These are phyloP conservation scores for Dryas drummondii DNA, from an alignment of 306 rosid species.

Conservation along the genomic window DNA sequence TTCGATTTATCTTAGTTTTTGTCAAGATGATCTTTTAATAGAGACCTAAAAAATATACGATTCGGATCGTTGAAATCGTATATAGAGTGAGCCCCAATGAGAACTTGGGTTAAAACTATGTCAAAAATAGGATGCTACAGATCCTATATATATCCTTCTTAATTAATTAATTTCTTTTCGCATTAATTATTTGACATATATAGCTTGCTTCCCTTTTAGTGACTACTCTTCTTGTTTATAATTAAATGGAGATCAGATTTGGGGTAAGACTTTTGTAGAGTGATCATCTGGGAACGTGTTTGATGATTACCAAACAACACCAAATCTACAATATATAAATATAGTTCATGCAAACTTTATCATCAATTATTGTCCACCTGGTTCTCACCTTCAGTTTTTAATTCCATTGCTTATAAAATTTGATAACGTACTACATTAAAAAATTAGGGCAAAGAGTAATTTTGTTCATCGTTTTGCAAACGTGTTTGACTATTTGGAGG, in stretches of 20 bases:
- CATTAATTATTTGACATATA: background rate
- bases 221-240: background rate
- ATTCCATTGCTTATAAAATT: background rate
- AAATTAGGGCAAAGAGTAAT: background rate
- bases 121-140: no score
- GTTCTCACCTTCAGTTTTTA: background rate
- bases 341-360: background rate
- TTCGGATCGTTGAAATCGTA: no score
- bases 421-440: background rate
- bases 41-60: no score
- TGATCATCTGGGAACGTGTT: slow-evolving; percentile 23
- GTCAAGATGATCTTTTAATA: no score
- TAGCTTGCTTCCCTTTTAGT: slow-evolving; percentile 6
- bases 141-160: no score
- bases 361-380: slow-evolving; percentile 13
- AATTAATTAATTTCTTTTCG: no score
- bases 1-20: no score
- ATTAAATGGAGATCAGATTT: background rate
- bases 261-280: slow-evolving; percentile 5
- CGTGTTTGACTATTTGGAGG: slow-evolving; percentile 25
- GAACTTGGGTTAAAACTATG: no score
- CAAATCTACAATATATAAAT: background rate
- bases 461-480: slow-evolving; percentile 11
- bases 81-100: no score
- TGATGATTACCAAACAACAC: slow-evolving; percentile 17